These are phyloP conservation scores for Candida nonsorbophila DNA, from an alignment of 805 yeast genomes.

Conservation along the genomic window DNA sequence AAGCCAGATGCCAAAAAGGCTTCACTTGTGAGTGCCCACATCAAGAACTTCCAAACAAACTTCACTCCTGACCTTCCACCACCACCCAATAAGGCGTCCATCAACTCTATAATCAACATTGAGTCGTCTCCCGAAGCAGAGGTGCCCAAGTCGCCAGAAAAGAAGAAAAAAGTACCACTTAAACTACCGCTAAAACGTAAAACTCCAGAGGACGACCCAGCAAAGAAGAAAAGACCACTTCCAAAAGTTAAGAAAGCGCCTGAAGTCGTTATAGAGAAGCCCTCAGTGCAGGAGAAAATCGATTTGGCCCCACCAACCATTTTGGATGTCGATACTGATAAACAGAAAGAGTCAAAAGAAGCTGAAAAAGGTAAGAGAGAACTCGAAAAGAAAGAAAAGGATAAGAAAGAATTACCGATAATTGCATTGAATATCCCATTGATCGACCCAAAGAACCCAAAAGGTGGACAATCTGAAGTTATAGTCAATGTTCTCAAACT, in stretches of 20 bases:
- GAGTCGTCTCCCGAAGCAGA: slow-evolving; percentile 18
- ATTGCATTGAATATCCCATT: slow-evolving; percentile 54
- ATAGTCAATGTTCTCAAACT: slow-evolving; percentile 66
- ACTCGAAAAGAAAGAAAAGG: slow-evolving; percentile 14
- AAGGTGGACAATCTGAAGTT: slow-evolving; percentile 56
- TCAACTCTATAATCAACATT: slow-evolving; percentile 33
- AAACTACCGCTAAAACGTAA: slow-evolving; percentile 9
- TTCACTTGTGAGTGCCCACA: slow-evolving; percentile 15
- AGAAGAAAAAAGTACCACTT: slow-evolving; percentile 6
- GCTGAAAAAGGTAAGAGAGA: slow-evolving; percentile 4
- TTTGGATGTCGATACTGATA: slow-evolving; percentile 9
- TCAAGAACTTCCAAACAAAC: slow-evolving; percentile 30
- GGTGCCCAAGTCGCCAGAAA: too few relatives aligned
- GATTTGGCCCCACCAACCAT: slow-evolving; percentile 18
- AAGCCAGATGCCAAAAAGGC: slow-evolving; percentile 4
- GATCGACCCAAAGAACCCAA: slow-evolving; percentile 39
- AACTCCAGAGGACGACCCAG: slow-evolving; percentile 3
- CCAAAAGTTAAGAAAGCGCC: slow-evolving; percentile 9
- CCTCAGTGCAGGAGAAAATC: slow-evolving; percentile 7
- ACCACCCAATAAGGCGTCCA: slow-evolving; percentile 29
- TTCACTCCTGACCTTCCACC: slow-evolving; percentile 18
- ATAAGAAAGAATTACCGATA: slow-evolving; percentile 35
- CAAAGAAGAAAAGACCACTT: slow-evolving; percentile 7
- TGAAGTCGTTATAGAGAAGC: slow-evolving; percentile 14
- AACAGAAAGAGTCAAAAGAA: slow-evolving; percentile 4